phyloP scores from a whole-genome alignment of 2,329 filamentous ascomycete genomes.

The Myriangium duriaei region DNA sequence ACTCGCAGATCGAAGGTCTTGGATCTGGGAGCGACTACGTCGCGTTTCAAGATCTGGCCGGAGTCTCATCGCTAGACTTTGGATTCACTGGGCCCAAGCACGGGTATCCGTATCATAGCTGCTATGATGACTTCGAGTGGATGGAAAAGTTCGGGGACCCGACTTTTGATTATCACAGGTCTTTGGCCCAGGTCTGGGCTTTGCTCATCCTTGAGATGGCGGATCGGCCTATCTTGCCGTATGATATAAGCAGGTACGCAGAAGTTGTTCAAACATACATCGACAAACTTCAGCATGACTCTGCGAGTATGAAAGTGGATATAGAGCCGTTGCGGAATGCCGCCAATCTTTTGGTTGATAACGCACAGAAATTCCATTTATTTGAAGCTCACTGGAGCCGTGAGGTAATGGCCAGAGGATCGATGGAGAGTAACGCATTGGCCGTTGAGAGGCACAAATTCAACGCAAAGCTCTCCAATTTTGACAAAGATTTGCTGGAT shows the following conservation, averaged over 20 bases:
- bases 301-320: slow-evolving; percentile 31
- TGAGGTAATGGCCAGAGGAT: slow-evolving; percentile 52
- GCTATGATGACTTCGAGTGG: slow-evolving; percentile 83
- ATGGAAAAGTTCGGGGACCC: slow-evolving; percentile 72
- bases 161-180: slow-evolving; percentile 61
- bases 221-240: slow-evolving; percentile 69
- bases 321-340: slow-evolving; percentile 52
- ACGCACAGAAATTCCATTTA: slow-evolving; percentile 53
- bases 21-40: slow-evolving; percentile 73
- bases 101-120: slow-evolving; percentile 61
- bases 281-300: slow-evolving; percentile 54
- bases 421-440: slow-evolving; percentile 61
- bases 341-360: slow-evolving; percentile 44
- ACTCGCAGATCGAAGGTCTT: slow-evolving; percentile 51
- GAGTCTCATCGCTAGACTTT: slow-evolving; percentile 77
- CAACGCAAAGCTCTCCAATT: slow-evolving; percentile 65
- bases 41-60: slow-evolving; percentile 82
- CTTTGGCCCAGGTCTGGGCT: slow-evolving; percentile 67
- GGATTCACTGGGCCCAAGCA: slow-evolving; percentile 52
- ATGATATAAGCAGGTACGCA: slow-evolving; percentile 67
- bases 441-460: slow-evolving; percentile 58
- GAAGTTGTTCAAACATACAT: slow-evolving; percentile 51
- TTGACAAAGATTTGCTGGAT: slow-evolving; percentile 77
- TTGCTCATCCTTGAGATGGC: slow-evolving; percentile 76
- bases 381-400: slow-evolving; percentile 73